phyloP scores from a whole-genome alignment of 2,329 filamentous ascomycete genomes.

The Neofusicoccum sp. region DNA sequence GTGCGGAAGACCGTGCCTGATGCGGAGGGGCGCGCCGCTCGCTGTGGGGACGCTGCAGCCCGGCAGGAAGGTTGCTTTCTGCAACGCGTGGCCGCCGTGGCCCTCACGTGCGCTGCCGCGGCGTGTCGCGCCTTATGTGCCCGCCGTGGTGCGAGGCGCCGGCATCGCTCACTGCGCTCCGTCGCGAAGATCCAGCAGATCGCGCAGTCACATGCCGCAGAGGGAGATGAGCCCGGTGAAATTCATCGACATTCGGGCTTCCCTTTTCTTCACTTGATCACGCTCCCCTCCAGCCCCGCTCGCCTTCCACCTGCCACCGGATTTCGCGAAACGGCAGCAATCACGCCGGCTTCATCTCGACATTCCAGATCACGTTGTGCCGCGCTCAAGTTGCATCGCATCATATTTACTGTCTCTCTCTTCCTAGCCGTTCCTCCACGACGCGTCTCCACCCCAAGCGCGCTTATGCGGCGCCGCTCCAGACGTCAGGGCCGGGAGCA shows the following conservation, averaged over 20 bases:
- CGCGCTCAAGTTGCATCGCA: no score
- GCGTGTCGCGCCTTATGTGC: background rate
- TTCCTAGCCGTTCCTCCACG: no score
- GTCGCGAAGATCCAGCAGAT: slow-evolving; percentile 1
- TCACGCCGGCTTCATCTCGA: no score
- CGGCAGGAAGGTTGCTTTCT: slow-evolving; percentile 14
- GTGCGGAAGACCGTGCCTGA: slow-evolving; percentile 10
- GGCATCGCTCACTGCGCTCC: background rate
- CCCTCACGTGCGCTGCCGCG: background rate
- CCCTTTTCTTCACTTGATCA: background rate
- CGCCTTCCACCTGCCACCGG: background rate
- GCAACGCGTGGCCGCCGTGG: background rate
- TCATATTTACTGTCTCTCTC: no score
- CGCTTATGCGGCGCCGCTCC: slow-evolving; percentile 30
- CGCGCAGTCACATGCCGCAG: background rate
- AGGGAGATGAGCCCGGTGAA: background rate
- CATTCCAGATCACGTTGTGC: no score
- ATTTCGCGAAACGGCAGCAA: no score
- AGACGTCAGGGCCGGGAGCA: slow-evolving; percentile 48
- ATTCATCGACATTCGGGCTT: background rate
- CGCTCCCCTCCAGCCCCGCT: background rate
- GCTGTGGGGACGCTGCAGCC: background rate
- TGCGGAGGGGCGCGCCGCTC: slow-evolving; percentile 3
- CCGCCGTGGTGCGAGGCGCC: background rate
- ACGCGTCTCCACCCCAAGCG: background rate